Evolutionary conservation across 805 yeast genomes (phyloP), one percentile per base, ranked within the genome.

Genomic region (Candida ficus): DNA sequence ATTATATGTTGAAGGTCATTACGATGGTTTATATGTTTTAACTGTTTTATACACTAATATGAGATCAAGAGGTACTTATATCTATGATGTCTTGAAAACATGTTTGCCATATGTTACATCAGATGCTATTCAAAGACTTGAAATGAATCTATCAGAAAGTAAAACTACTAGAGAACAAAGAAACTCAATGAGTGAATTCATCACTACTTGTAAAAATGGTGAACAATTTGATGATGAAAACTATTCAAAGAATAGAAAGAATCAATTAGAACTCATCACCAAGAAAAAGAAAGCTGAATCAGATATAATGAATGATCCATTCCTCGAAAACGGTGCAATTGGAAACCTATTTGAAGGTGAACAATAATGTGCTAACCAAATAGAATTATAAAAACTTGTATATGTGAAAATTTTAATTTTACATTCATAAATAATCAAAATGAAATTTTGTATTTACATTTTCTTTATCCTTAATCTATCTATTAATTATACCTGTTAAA

Each of bases 21-120:
- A 82, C 14, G 99, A 91, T 58, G 95, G 95, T 1, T 90, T 95
- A n/a, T 81, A 85, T 43, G 85, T 95, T 2, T 72, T 91, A 43
- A 83, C 96, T 0, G 77, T 83, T 3, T 65, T 91, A 35, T 90
- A 88, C 58, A 75, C 87, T 53, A 78, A 83, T 8, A 68, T 87
- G 51, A 70, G 91, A 39, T 69, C 79, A 29, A 80, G 82, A 57
- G 78, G 83, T 44, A 75, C 78, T 44, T 76, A 77, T 56, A 89
- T 91, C 7, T 79, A 83, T 5, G 68, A 79, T 40, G 67, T 78
- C 13, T 64, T 84, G 43, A 69, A 76, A 35, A 67, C 67, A 42
- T 65, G 66, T 37, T 61, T 87, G 27, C 80, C 82, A 17, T 70
- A 70, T 45, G 76, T 78, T 22, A 65, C 74, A 1, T 61, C 78